Base-by-base conservation (phyloP, 805 yeast genomes). In the Starmerella scarabaei region DNA sequence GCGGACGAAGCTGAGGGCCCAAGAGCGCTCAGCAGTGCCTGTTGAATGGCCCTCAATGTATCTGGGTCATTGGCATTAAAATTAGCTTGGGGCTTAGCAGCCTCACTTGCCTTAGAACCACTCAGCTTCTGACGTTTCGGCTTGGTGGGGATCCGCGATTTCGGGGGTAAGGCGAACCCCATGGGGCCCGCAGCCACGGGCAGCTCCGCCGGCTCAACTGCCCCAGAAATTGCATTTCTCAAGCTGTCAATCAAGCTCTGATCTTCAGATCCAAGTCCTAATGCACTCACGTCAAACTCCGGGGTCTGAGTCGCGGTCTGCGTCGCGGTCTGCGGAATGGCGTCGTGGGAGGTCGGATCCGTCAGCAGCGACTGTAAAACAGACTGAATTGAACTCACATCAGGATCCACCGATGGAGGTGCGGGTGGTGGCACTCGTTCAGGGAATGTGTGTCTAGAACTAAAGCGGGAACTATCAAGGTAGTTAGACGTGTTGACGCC, bases 11-110 rank as follows among this genome's bases (percentile, higher is more conserved):
- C 45, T 5, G 36, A 28, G 4, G 49, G 44, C 2, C 43, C 44
- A 18, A 46, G 28, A 3, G 52, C 43, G 32, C 52, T 48, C 14
- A 47, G 42, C 12, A 53, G 47, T 9, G 53, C 55, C 20, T 49
- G 49, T 42, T 53, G 56, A 9, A 53, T 53, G 2, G 55, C 56
- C 8, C 52, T 48, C 33, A 53, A 40, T 8, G 55, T 53, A 6
- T 50, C 55, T 1, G 53, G 50, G 20, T 51, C 55, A 8, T 53
- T 42, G 19, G 50, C 47, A 16, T 46, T 48, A 31, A 36, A 41
- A 24, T 44, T 48, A 3, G 34, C 2, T 16, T 36, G 40, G 16
- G 33, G 26, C n/a, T 28, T 7, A n/a, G 35, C 14, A 32, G 18
- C 26, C 15, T n/a, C 11, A 14, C 26, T 24, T 12, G 35, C 18